phyloP scores from a whole-genome alignment of 2,329 filamentous ascomycete genomes.

The Ophiostoma perfectum region DNA sequence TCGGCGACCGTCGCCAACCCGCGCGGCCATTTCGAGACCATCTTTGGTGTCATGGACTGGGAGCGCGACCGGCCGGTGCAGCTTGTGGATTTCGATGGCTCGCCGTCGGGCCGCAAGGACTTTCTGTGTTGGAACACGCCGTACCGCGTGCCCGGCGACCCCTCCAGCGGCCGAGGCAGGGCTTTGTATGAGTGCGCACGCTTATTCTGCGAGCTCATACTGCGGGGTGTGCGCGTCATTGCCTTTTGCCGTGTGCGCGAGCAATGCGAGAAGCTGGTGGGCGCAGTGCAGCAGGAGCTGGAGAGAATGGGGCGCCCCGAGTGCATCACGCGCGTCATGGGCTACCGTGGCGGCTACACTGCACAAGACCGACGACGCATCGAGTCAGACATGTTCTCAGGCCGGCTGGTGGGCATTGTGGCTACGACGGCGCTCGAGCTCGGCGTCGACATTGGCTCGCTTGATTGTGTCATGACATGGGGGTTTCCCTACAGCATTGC shows the following conservation, averaged over 20 bases:
- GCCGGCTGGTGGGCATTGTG: constrained; percentile 85
- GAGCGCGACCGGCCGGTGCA: constrained; percentile 44
- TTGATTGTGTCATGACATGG: constrained; percentile 90
- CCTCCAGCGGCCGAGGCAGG: constrained; percentile 77
- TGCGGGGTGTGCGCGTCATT: constrained; percentile 85
- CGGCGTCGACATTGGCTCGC: constrained; percentile 87
- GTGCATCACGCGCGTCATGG: constrained; percentile 78
- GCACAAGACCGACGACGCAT: constrained; percentile 83
- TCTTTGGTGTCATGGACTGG: constrained; percentile 76
- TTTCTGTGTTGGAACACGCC: constrained; percentile 98
- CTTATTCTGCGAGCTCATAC: constrained; percentile 81
- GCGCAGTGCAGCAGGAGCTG: constrained; percentile 73
- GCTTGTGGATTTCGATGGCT: constrained; percentile 85
- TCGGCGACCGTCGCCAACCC: constrained; percentile 96
- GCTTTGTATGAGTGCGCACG: constrained; percentile 80
- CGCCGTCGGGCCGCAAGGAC: constrained; percentile 85
- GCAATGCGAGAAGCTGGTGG: constrained; percentile 79
- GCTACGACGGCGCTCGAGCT: constrained; percentile 90
- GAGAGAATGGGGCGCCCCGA: constrained; percentile 66
- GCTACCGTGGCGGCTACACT: constrained; percentile 91
- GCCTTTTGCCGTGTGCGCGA: constrained; percentile 86
- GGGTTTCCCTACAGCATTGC: constrained; percentile 95
- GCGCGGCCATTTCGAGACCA: constrained; percentile 80
- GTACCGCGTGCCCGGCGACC: constrained; percentile 81
- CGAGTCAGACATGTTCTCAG: constrained; percentile 95